Conservation (phyloP, 495 filamentous ascomycete genomes). For the Acidomyces sp. region DNA sequence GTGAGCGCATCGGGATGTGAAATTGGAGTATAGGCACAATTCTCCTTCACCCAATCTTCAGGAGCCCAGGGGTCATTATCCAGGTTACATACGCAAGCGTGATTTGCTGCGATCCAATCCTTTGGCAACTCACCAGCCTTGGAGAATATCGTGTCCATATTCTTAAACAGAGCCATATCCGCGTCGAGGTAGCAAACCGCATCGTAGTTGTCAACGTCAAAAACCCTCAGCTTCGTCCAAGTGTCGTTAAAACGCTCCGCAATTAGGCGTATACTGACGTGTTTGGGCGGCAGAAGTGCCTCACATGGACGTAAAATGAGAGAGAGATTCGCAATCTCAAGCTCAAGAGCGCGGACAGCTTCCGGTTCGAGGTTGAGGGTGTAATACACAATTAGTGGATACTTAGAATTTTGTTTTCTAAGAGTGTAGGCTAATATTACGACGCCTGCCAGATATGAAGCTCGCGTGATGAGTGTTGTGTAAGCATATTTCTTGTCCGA, state of each 20-base stretch:
- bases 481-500: constrained; percentile 21
- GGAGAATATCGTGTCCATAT: constrained; percentile 36
- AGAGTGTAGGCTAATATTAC: constrained; percentile 38
- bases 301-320: constrained; percentile 27
- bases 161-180: constrained; percentile 36
- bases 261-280: constrained; percentile 24
- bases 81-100: constrained; percentile 42
- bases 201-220: constrained; percentile 32
- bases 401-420: constrained; percentile 29
- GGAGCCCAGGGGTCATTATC: constrained; percentile 37
- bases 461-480: constrained; percentile 37
- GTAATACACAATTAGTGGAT: constrained; percentile 37
- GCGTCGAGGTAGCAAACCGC: constrained; percentile 38
- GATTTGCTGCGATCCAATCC: constrained; percentile 37
- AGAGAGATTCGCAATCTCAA: constrained; percentile 27
- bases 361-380: constrained; percentile 29
- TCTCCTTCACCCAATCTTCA: constrained; percentile 34
- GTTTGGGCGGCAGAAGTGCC: constrained; percentile 24
- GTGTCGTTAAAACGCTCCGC: constrained; percentile 40
- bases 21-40: constrained; percentile 37
- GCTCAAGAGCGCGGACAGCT: constrained; percentile 26
- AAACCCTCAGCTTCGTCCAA: constrained; percentile 44
- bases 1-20: constrained; percentile 26
- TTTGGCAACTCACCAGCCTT: constrained; percentile 14
- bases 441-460: constrained; percentile 40